Base-by-base conservation (phyloP, 306 rosid genomes). In the Rosa lucieae region DNA sequence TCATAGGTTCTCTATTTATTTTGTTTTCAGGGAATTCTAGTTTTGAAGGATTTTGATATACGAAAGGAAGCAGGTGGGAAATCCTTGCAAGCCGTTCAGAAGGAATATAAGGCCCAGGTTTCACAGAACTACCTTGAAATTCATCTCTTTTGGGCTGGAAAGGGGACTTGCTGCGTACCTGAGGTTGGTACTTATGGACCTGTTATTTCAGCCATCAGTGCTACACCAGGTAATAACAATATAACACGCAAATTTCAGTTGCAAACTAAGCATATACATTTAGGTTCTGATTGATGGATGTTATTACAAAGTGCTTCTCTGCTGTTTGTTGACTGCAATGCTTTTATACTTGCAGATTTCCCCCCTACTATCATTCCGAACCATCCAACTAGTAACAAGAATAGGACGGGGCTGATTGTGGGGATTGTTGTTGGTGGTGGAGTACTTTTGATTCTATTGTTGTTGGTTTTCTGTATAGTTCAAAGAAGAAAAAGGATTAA, bases 201-300 rank as follows among this genome's bases (percentile, higher is more conserved):
- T 79, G 67, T 87, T 75, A 79, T 93, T 84, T 90, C 89, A 70
- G 97, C 94, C 77, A 86, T 93, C 82, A 90, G 88, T 43, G 92
- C 94, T 40, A 84, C 72, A 48, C 90, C 94, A 82, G 90, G 98
- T 93, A 84, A 5, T 46, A 46, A 46, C 48, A 49, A 87, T 62
- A 73, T 73, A 42, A 7, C 3, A 18, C 72, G 53, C 21, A 13
- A 9, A n/a, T 12, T 20, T 0, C 37, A 14, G 18, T 55, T 47
- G 53, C 26, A 77, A 74, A 44, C 72, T 18, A 63, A 42, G 56
- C 13, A 46, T 32, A 14, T 51, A 70, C 44, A n/a, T 78, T 78
- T 59, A 67, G 17, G 20, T 51, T 51, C 1, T 46, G 40, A 21
- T 72, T 29, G 49, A 46, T 66, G 44, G 52, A 35, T 72, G 6